Percentiles rank a stretch among this genome's conserved stretches.
Evolutionary conservation across 1,284 basidiomycete genomes (phyloP).

Genomic region (Neolentinus lepideus): DNA sequence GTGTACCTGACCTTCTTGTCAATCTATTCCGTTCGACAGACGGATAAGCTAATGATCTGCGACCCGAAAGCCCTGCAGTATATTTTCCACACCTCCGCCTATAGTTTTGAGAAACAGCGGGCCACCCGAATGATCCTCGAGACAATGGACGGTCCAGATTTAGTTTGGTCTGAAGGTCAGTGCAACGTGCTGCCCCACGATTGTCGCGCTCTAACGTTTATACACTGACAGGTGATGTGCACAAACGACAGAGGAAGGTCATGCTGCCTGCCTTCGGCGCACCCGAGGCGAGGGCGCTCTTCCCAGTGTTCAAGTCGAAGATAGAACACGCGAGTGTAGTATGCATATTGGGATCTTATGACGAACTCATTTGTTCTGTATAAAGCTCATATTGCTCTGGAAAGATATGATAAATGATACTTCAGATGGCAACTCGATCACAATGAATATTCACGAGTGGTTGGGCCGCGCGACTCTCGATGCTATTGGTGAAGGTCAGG

Average conservation of each 20-base stretch:
- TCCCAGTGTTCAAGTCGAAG: constrained; percentile 40
- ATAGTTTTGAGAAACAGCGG: constrained; percentile 29
- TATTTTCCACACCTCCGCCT: constrained; percentile 30
- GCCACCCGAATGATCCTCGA: constrained; percentile 22
- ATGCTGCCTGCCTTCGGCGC: constrained; percentile 36
- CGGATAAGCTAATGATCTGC: constrained; percentile 15
- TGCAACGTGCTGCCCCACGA: no score
- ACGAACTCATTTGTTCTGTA: not conserved
- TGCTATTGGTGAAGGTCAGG: constrained; percentile 28
- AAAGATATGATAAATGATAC: not conserved
- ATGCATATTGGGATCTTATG: not conserved
- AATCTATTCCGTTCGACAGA: constrained; percentile 8
- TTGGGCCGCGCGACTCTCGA: constrained; percentile 24
- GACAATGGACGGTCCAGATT: constrained; percentile 26
- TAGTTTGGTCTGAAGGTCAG: constrained; percentile 34
- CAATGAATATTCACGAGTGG: constrained; percentile 31
- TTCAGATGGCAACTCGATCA: constrained; percentile 39
- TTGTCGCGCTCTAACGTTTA: constrained; percentile 31
- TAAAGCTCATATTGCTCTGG: constrained; percentile 11
- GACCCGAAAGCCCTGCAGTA: constrained; percentile 37
- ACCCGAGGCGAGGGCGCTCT: constrained; percentile 39
- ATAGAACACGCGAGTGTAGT: constrained; percentile 30
- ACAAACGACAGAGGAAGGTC: constrained; percentile 35
- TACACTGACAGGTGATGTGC: constrained; percentile 28
- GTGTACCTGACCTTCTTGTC: no score